Evolutionary conservation across 2,329 filamentous ascomycete genomes (phyloP).

Genomic region (Pochonia chlamydosporia): DNA sequence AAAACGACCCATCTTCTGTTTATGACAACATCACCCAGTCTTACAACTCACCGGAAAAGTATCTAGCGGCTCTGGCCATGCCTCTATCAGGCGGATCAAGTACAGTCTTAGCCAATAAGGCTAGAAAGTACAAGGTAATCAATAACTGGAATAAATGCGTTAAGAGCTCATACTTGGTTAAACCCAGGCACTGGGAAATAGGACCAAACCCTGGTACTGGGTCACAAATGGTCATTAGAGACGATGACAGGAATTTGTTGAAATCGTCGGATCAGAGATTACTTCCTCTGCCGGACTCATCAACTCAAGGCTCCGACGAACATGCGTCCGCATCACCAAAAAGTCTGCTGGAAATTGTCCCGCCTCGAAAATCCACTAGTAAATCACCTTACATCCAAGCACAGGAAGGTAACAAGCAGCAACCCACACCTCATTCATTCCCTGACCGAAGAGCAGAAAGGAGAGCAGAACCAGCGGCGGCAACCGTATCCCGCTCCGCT

Average conservation of each 20-base stretch:
- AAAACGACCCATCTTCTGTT: conserved; percentile 45
- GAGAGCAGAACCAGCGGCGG: conserved; percentile 6
- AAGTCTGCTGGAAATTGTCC: conserved; percentile 58
- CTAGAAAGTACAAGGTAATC: conserved; percentile 43
- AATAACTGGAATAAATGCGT: conserved; percentile 51
- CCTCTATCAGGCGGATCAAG: conserved; percentile 31
- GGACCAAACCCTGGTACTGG: conserved; percentile 49
- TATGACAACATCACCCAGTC: conserved; percentile 40
- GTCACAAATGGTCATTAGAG: conserved; percentile 48
- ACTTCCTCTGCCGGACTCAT: conserved; percentile 30
- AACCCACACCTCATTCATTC: conserved; percentile 14
- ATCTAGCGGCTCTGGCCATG: conserved; percentile 37
- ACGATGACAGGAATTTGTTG: conserved; percentile 36
- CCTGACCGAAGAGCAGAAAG: conserved; percentile 6
- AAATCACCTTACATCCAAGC: conserved; percentile 63
- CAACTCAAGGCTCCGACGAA: conserved; percentile 54
- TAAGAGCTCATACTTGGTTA: conserved; percentile 67
- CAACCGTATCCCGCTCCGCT: conserved; percentile 69
- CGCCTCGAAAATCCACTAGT: conserved; percentile 56
- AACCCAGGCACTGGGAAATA: conserved; percentile 52
- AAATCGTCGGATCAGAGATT: conserved; percentile 29
- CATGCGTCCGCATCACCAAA: conserved; percentile 62
- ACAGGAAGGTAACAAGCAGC: conserved; percentile 33
- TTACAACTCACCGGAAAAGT: conserved; percentile 54
- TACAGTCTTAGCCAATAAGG: conserved; percentile 45